Percentiles rank a stretch among this genome's conserved stretches.
Conservation (phyloP, 1,284 basidiomycete species). For the Grifola frondosa region DNA sequence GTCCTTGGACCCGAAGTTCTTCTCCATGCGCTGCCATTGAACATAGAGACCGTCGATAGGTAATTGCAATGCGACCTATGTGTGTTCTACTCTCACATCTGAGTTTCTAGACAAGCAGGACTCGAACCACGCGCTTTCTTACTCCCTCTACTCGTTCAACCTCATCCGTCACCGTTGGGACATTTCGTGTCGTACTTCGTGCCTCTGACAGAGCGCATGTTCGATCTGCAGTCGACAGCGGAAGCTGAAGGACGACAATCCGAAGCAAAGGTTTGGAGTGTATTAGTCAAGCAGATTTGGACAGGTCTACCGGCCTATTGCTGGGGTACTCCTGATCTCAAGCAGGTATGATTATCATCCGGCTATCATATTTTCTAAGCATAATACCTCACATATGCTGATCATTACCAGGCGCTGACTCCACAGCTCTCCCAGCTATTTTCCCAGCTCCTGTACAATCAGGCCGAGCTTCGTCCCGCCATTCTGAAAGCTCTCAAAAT, state of each 20-base stretch:
- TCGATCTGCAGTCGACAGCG: conserved; percentile 79
- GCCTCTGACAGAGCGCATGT: conserved; percentile 92
- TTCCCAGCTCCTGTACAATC: conserved; percentile 88
- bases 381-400: not conserved
- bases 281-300: conserved; percentile 93
- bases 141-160: conserved; percentile 84
- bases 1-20: conserved; percentile 85
- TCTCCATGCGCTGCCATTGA: conserved; percentile 79
- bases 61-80: conserved; percentile 44
- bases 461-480: conserved; percentile 79
- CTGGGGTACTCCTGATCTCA: conserved; percentile 56
- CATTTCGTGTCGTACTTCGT: conserved; percentile 93
- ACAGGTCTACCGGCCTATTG: conserved; percentile 87
- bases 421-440: conserved; percentile 83
- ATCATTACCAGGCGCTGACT: conserved; percentile 56
- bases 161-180: conserved; percentile 75
- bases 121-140: conserved; percentile 85
- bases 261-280: conserved; percentile 94
- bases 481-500: conserved; percentile 82
- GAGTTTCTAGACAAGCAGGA: conserved; percentile 49
- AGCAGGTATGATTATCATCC: conserved; percentile 39
- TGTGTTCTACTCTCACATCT: not conserved
- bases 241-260: conserved; percentile 69
- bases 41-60: conserved; percentile 80
- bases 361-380: not conserved